Percentiles rank a stretch among this genome's conserved stretches.
Conservation (phyloP, 345 rosid genomes). For the Pistacia vera region DNA sequence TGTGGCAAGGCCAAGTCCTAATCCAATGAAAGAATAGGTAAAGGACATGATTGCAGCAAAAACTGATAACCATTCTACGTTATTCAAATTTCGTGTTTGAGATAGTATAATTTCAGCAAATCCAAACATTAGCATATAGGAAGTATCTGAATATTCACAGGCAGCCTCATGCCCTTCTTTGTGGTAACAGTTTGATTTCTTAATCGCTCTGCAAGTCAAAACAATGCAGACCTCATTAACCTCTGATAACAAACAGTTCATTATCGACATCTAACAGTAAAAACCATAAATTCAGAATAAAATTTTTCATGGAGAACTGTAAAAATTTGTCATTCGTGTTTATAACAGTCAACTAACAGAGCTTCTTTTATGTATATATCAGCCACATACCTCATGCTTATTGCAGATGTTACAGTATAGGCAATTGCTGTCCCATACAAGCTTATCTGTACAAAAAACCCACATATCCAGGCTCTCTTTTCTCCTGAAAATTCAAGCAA, state of each 20-base stretch:
- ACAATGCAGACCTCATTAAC: background rate
- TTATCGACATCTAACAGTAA: too few relatives aligned
- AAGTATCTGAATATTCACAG: constrained; percentile 34
- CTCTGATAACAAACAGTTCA: too few relatives aligned
- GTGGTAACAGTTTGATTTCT: constrained; percentile 49
- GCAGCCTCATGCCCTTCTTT: constrained; percentile 47
- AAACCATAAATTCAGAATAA: too few relatives aligned
- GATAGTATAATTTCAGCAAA: constrained; percentile 45
- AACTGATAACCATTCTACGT: constrained; percentile 53
- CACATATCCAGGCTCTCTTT: constrained; percentile 35
- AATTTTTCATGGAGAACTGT: too few relatives aligned
- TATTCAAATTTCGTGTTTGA: constrained; percentile 58
- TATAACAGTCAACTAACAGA: too few relatives aligned
- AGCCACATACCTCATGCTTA: constrained; percentile 47
- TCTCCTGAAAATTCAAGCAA: constrained; percentile 34
- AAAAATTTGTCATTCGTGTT: too few relatives aligned
- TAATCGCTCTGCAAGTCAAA: constrained; percentile 44
- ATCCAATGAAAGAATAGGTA: constrained; percentile 51
- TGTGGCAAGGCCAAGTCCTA: constrained; percentile 47
- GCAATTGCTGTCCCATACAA: constrained; percentile 48
- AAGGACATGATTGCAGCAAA: constrained; percentile 62
- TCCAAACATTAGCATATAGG: constrained; percentile 57
- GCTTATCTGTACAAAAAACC: constrained; percentile 38
- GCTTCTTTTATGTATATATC: too few relatives aligned
- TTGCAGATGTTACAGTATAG: constrained; percentile 49